Base-by-base conservation (phyloP, 1,284 basidiomycete species). In the Schizopora paradoxa region DNA sequence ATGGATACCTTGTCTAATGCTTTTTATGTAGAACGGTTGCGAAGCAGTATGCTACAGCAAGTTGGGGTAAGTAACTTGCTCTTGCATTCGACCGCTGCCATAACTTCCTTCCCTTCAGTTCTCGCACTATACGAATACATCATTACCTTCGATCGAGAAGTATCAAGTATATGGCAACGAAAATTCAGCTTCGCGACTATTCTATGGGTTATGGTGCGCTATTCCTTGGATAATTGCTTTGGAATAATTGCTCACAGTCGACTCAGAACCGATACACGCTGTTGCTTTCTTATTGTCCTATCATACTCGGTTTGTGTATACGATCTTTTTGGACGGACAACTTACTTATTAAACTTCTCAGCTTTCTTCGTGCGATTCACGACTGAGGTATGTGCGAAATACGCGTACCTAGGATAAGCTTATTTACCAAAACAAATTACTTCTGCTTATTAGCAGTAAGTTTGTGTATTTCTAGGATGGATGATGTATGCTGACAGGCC, bases 371-470 rank as follows among this genome's bases (percentile, higher is more conserved):
- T 39, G 11, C 27, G 31, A 26, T 27, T 48, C 35, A 39, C 37
- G 16, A 19, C 28, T 4, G 25, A 38, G n/a, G 34, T 48, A 16
- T 19, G 45, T 41, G 8, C 25, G n/a, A 13, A 16, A 40, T 47
- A 29, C 22, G 10, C 27, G 6, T 40, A 16, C 11, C 27, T 16
- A 11, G 6, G 26, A n/a, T 37, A 21, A 11, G 21, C 27, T 6
- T 11, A 31, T 7, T 39, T 5, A 11, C 5, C 1, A 29, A 31
- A 25, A 13, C n/a, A n/a, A 2, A 33, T 16, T 27, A 13, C n/a
- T n/a, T n/a, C n/a, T n/a, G n/a, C n/a, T n/a, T n/a, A n/a, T 16
- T 40, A 48, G 47, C 47, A 48, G 47, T 48, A 27, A 43, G 47
- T 25, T 23, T 5, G 10, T 26, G 25, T 14, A 10, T 14, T 16